Percentiles rank a stretch among this genome's conserved stretches.
These are phyloP conservation scores for Globisporangium iwayamae DNA, from an alignment of 352 stramenopile genomes.

Conservation along the genomic window DNA sequence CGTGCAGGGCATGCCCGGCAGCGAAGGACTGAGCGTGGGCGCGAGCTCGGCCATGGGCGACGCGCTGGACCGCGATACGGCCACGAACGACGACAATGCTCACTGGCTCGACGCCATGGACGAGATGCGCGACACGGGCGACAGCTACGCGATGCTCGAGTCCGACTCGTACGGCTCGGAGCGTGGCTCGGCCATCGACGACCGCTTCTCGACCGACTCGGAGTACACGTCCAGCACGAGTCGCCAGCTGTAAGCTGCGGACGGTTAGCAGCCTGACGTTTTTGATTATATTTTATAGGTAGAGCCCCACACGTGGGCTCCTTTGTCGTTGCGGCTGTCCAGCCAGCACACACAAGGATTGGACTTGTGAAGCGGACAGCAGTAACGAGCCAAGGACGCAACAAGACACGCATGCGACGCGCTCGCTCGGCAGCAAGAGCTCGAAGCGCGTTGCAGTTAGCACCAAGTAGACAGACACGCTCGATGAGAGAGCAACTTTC, in stretches of 20 bases:
- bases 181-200: conserved; percentile 59
- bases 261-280: not conserved
- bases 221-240: conserved; percentile 22
- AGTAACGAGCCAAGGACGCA: not conserved
- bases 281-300: conserved; percentile 9
- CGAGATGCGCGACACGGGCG: conserved; percentile 72
- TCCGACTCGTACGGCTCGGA: conserved; percentile 57
- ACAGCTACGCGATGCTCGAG: conserved; percentile 84
- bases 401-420: not conserved
- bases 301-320: not conserved
- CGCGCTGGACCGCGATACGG: conserved; percentile 11
- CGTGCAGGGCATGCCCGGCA: conserved; percentile 42
- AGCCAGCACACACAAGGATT: not conserved
- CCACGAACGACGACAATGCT: conserved; percentile 22
- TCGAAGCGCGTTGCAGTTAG: not conserved
- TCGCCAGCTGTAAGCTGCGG: not conserved
- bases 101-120: conserved; percentile 68
- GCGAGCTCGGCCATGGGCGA: conserved; percentile 17
- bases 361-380: too few species aligned
- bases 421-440: not conserved
- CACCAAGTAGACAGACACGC: conserved; percentile 1
- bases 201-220: conserved; percentile 72
- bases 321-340: not conserved
- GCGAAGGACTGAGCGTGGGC: conserved; percentile 20
- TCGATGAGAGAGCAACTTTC: not conserved